Evolutionary conservation across 306 rosid species (phyloP).

Genomic region (Dalbergia cochinchinensis): DNA sequence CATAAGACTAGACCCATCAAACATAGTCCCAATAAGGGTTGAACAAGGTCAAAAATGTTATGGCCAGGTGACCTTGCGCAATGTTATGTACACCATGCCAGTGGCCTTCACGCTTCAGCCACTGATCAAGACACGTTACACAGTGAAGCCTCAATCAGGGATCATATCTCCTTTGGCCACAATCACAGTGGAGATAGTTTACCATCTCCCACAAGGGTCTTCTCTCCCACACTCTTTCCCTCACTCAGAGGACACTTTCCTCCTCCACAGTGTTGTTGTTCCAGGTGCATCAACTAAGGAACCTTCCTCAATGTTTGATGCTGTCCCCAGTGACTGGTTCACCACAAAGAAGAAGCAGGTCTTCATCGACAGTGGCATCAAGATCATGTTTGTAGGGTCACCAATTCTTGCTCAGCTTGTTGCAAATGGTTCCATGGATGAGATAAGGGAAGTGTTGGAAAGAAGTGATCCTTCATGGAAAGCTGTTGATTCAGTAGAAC

Average conservation of each 20-base stretch:
- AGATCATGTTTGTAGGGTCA: constrained; percentile 72
- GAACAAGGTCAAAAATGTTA: constrained; percentile 63
- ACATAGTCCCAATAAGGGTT: constrained; percentile 57
- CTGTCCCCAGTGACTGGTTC: constrained; percentile 78
- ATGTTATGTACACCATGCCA: constrained; percentile 94
- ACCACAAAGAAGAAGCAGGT: constrained; percentile 81
- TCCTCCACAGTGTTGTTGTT: constrained; percentile 82
- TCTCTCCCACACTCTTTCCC: constrained; percentile 70
- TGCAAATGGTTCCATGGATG: constrained; percentile 68
- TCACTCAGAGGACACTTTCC: constrained; percentile 66
- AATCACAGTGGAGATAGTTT: constrained; percentile 60
- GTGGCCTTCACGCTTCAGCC: constrained; percentile 86
- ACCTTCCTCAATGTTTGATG: constrained; percentile 64
- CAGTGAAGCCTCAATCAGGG: constrained; percentile 73
- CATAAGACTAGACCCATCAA: constrained; percentile 80
- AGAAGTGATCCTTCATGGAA: constrained; percentile 66
- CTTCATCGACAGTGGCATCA: constrained; percentile 75
- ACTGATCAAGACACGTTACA: constrained; percentile 65
- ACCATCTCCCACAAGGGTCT: constrained; percentile 63
- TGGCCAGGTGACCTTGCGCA: constrained; percentile 67
- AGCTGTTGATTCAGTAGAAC: constrained; percentile 63
- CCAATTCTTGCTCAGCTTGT: constrained; percentile 58
- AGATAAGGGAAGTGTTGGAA: constrained; percentile 71
- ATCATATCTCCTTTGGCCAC: constrained; percentile 77
- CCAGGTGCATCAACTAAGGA: constrained; percentile 78